Conservation (phyloP, 2,329 filamentous ascomycete genomes). For the Fusarium irregulare region DNA sequence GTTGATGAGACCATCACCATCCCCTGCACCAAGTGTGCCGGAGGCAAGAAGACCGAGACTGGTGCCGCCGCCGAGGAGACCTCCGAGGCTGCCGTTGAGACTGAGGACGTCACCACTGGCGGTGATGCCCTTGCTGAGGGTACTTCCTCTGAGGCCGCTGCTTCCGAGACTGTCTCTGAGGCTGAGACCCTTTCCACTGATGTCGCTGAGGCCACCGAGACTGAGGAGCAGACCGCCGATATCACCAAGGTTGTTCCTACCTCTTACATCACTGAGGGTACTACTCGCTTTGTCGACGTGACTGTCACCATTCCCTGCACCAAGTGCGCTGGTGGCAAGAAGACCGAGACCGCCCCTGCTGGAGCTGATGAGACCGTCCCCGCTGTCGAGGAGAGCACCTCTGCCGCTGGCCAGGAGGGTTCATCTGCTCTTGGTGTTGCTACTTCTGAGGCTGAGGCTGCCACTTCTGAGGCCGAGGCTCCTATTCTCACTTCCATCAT, state of each 20-base stretch:
- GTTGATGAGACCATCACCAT: slow-evolving; percentile 37
- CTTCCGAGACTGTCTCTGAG: slow-evolving; percentile 2
- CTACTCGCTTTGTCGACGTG: slow-evolving; percentile 34
- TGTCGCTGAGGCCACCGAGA: slow-evolving; percentile 6
- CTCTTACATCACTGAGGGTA: slow-evolving; percentile 34
- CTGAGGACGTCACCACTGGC: slow-evolving; percentile 13
- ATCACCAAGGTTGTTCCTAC: slow-evolving; percentile 36
- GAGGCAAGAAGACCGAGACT: slow-evolving; percentile 12
- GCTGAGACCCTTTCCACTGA: slow-evolving; percentile 16
- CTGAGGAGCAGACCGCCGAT: slow-evolving; percentile 28
- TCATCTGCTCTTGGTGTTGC: slow-evolving; percentile 26
- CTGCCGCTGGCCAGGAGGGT: slow-evolving; percentile 18
- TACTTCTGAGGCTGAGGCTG: slow-evolving; percentile 24
- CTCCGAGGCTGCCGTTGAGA: slow-evolving; percentile 9
- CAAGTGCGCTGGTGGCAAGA: slow-evolving; percentile 28
- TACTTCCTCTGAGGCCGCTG: slow-evolving; percentile 5
- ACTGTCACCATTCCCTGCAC: slow-evolving; percentile 39
- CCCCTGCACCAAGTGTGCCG: slow-evolving; percentile 36
- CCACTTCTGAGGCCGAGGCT: slow-evolving; percentile 14
- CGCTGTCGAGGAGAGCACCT: slow-evolving; percentile 22
- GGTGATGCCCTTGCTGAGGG: slow-evolving; percentile 20
- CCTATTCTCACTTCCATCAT: slow-evolving; percentile 33
- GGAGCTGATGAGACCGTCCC: slow-evolving; percentile 14
- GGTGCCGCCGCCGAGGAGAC: slow-evolving; percentile 16
- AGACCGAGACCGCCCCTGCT: slow-evolving; percentile 18